These are phyloP conservation scores for Sarocladium strictum DNA, from an alignment of 2,329 filamentous ascomycete species.

Conservation along the genomic window DNA sequence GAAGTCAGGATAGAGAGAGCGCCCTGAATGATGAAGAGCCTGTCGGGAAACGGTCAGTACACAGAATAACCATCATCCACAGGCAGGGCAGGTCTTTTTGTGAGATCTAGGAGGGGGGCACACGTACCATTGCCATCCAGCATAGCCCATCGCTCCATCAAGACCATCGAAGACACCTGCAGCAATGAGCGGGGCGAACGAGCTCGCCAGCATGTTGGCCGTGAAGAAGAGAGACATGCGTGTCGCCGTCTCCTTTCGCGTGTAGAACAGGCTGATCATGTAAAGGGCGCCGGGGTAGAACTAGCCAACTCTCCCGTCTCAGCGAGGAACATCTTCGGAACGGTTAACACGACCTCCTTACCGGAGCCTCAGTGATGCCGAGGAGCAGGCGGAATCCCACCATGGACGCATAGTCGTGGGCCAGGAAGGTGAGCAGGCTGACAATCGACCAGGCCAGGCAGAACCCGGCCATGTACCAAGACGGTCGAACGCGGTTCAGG, in stretches of 20 bases:
- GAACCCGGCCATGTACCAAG: constrained; percentile 29
- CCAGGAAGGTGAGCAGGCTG: constrained; percentile 22
- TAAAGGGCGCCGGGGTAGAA: constrained; percentile 27
- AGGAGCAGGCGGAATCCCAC: constrained; percentile 26
- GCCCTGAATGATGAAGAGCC: constrained; percentile 62
- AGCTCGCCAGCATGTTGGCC: constrained; percentile 57
- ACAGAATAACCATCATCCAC: too few species aligned
- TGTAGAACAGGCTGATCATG: constrained; percentile 44
- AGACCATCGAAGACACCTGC: constrained; percentile 46
- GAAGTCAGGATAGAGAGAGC: constrained; percentile 28
- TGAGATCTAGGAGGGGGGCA: too few species aligned
- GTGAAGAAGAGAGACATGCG: constrained; percentile 50
- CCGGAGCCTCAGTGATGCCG: constrained; percentile 26
- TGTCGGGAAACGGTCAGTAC: background rate
- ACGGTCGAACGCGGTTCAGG: constrained; percentile 29
- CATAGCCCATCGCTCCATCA: constrained; percentile 38
- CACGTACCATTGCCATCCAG: constrained; percentile 51
- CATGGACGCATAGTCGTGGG: constrained; percentile 21
- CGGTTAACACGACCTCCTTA: constrained; percentile 10
- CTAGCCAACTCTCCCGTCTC: too few species aligned
- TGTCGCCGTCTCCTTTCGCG: constrained; percentile 53
- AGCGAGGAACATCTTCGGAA: too few species aligned
- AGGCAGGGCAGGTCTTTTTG: too few species aligned
- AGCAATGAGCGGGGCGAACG: constrained; percentile 55
- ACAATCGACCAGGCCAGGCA: constrained; percentile 26